A percentile compares a stretch with the other conserved stretches of the same genome.
These are phyloP conservation scores for Cicer bijugum DNA, from an alignment of 306 rosid genomes.

Conservation along the genomic window DNA sequence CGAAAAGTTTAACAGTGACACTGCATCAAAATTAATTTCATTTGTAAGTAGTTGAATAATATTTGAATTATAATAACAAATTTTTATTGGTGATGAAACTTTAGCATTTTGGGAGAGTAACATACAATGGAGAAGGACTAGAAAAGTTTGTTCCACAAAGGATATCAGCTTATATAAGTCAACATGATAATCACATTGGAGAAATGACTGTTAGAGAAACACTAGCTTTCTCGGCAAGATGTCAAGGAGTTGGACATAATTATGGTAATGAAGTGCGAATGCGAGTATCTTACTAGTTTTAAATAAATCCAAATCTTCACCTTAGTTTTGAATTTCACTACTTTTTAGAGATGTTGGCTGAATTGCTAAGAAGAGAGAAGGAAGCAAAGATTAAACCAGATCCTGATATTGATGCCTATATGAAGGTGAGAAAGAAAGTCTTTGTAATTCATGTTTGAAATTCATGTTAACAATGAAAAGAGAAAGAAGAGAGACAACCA, in stretches of 20 bases:
- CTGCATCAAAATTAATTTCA: too few species aligned
- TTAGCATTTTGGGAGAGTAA: constrained; percentile 77
- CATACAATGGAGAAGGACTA: constrained; percentile 78
- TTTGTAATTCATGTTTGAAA: constrained; percentile 1
- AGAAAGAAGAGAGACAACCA: too few species aligned
- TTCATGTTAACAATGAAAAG: too few species aligned
- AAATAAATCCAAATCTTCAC: neutral
- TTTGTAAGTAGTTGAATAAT: neutral
- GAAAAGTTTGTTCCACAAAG: constrained; percentile 87
- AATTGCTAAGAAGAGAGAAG: constrained; percentile 83
- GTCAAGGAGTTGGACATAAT: constrained; percentile 87
- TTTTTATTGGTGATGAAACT: constrained; percentile 36
- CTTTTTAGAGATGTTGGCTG: constrained; percentile 72
- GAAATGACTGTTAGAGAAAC: constrained; percentile 96
- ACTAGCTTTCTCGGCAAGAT: constrained; percentile 86
- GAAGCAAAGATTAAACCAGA: constrained; percentile 80
- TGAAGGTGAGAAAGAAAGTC: constrained; percentile 64
- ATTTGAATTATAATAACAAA: constrained; percentile 27
- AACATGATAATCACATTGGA: constrained; percentile 80
- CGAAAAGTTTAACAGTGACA: too few species aligned
- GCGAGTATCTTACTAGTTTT: too few species aligned
- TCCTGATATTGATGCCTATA: constrained; percentile 80
- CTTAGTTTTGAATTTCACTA: constrained; percentile 37
- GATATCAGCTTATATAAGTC: constrained; percentile 81
- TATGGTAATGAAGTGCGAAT: constrained; percentile 47